A percentile compares a stretch with the other conserved stretches of the same genome.
Conservation (phyloP, 192 early-diverging fungal species). For the Umbelopsis vinacea region DNA sequence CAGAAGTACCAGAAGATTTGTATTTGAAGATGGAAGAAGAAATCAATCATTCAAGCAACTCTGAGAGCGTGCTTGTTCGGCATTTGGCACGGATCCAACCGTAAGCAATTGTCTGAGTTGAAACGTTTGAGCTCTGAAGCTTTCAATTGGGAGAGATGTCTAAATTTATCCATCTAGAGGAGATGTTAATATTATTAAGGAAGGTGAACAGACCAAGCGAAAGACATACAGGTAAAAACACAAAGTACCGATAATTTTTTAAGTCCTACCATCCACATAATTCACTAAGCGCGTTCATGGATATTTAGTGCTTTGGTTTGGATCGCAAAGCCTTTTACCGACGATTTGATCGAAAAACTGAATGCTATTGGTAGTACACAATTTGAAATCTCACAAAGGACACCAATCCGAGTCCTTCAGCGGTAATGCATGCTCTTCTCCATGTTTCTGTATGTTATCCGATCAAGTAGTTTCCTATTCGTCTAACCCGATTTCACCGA, state of each 20-base stretch:
- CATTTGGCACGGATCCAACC: constrained; percentile 51
- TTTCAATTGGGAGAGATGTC: background rate
- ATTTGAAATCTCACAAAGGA: constrained; percentile 66
- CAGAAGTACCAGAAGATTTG: constrained; percentile 38
- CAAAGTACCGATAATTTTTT: background rate
- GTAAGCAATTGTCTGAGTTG: constrained; percentile 22
- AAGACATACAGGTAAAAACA: constrained; percentile 66
- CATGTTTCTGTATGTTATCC: constrained; percentile 2
- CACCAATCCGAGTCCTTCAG: constrained; percentile 76
- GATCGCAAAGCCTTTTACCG: constrained; percentile 58
- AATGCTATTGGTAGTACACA: constrained; percentile 50
- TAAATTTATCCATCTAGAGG: constrained; percentile 30
- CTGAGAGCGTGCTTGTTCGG: constrained; percentile 58
- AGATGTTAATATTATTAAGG: constrained; percentile 67
- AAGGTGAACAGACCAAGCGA: constrained; percentile 75
- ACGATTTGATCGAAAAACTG: constrained; percentile 55
- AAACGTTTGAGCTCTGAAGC: background rate
- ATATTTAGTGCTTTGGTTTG: constrained; percentile 65
- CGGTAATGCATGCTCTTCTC: constrained; percentile 41
- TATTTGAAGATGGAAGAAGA: constrained; percentile 53
- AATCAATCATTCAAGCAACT: constrained; percentile 35
- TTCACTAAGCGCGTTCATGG: background rate
- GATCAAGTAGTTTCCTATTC: background rate
- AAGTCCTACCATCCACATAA: background rate
- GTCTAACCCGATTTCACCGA: background rate